Base-by-base conservation (phyloP, 2,329 filamentous ascomycete genomes). In the Botryosphaeria dothidea region DNA sequence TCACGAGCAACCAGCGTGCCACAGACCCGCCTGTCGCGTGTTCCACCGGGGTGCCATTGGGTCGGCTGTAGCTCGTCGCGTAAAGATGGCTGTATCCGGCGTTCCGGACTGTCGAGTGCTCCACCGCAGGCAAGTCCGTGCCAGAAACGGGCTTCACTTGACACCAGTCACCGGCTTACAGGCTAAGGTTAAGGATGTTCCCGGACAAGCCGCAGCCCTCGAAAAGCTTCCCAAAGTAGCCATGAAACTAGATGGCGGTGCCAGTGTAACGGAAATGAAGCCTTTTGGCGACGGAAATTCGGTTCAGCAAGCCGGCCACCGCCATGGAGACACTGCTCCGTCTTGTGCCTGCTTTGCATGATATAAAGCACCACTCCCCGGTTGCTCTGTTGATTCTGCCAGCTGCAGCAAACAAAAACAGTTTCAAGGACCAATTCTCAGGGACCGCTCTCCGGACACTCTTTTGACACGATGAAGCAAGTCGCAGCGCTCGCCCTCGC, bases 381-480 rank as follows among this genome's bases (percentile, higher is more conserved):
- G 41, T 34, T 29, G 7, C n/a, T 36, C 15, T 46, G 5, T 23
- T n/a, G 5, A 13, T 17, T 11, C 38, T 36, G 17, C 17, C 56
- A 48, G n/a, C 41, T n/a, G 56, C 41, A 45, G 13, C n/a, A 25
- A 15, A 27, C 13, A 15, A 27, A 46, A 17, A 48, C 34, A 23
- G n/a, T 45, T 19, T 15, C n/a, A 43, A 29, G 15, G 36, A 9
- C 56, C 41, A 17, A 21, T 38, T 58, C 41, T 46, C n/a, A 36
- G 27, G 19, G 13, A 48, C 56, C 41, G 11, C 38, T 43, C 17
- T 34, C 31, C 13, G 23, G 36, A 29, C 21, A 27, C 21, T 43
- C 38, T 48, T 15, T 62, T 23, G 45, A 27, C 58, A 51, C 34
- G 19, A 62, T 62, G 58, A 62, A 62, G 46, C 58, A 49, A 25